Base-by-base conservation (phyloP, 768 basidiomycete genomes). In the Lactifluus volemus region DNA sequence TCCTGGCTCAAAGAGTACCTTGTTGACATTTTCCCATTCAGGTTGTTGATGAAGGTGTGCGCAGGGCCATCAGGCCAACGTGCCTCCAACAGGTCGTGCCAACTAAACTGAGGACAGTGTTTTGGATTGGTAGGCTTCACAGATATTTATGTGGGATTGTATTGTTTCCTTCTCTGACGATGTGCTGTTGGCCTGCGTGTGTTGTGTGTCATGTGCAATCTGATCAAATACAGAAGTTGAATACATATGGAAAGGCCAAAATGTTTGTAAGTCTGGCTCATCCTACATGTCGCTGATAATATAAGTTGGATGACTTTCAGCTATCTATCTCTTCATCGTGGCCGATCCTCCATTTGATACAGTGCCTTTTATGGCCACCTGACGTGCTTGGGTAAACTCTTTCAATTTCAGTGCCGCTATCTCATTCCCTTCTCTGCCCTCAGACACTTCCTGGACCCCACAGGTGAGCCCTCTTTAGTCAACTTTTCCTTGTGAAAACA, bases 371-470 rank as follows among this genome's bases (percentile, higher is more conserved):
- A 12, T 12, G 11, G 11, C 25, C 17, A 3, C 11, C 53, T 61
- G 32, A 49, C 41, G n/a, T 3, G 9, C 36, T 21, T 42, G 25
- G 15, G 12, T 11, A 19, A 58, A 52, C 21, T n/a, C n/a, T 7
- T 30, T n/a, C 39, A 1, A 2, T 41, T 6, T 14, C 54, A 86
- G 84, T 86, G 85, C 65, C 80, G 84, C 29, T 86, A 86, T 65
- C 70, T 85, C 19, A 84, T 81, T 0, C 84, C 84, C 0, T 84
- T 17, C 68, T 85, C 49, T 84, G 85, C 60, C 67, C 84, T 0
- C 70, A 60, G 32, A 71, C 19, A 52, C 52, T 2, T 15, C 54
- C 4, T 71, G 68, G 67, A 67, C 63, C 1, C 32, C 12, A 1
- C 5, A 49, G 17, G 71, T 65, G 52, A 64, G 63, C 54, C 32